phyloP scores from a whole-genome alignment of 768 basidiomycete species.

The Boletus rex-veris region DNA sequence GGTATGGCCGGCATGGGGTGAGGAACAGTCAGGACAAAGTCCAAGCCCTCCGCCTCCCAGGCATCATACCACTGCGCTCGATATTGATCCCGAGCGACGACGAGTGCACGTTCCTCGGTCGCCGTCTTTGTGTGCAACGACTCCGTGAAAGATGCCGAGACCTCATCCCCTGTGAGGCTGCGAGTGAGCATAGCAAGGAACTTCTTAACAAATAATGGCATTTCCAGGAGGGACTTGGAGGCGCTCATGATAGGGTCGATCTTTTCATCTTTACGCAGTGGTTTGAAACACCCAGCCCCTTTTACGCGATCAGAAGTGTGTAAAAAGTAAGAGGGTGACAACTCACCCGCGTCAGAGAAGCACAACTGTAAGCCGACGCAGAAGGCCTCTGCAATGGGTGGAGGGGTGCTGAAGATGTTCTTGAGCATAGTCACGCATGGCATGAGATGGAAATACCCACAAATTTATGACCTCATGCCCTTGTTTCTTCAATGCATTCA shows the following conservation, averaged over 20 bases:
- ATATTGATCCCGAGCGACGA: slow-evolving; percentile 27
- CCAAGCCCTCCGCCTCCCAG: slow-evolving; percentile 37
- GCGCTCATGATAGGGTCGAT: slow-evolving; percentile 31
- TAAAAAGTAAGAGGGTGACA: not conserved
- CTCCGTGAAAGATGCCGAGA: slow-evolving; percentile 30
- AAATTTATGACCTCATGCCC: slow-evolving; percentile 42
- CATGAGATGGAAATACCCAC: slow-evolving; percentile 24
- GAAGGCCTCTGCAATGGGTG: slow-evolving; percentile 49
- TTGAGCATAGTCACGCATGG: not conserved
- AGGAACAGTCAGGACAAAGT: slow-evolving; percentile 40
- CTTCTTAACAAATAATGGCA: slow-evolving; percentile 39
- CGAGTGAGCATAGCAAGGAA: slow-evolving; percentile 41
- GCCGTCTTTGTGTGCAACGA: slow-evolving; percentile 34
- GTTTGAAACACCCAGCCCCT: slow-evolving; percentile 45
- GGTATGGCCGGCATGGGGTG: slow-evolving; percentile 40
- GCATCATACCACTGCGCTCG: slow-evolving; percentile 35
- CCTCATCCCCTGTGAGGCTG: slow-evolving; percentile 24
- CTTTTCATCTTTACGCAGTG: slow-evolving; percentile 34
- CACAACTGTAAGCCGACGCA: slow-evolving; percentile 51
- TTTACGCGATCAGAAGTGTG: not conserved
- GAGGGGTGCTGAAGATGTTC: slow-evolving; percentile 35
- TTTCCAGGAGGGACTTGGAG: slow-evolving; percentile 21
- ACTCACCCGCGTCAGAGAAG: slow-evolving; percentile 54
- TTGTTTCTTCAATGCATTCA: slow-evolving; percentile 32
- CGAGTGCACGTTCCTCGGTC: slow-evolving; percentile 27